Evolutionary conservation across 1,284 basidiomycete genomes (phyloP).

Genomic region (Volvariella volvacea): DNA sequence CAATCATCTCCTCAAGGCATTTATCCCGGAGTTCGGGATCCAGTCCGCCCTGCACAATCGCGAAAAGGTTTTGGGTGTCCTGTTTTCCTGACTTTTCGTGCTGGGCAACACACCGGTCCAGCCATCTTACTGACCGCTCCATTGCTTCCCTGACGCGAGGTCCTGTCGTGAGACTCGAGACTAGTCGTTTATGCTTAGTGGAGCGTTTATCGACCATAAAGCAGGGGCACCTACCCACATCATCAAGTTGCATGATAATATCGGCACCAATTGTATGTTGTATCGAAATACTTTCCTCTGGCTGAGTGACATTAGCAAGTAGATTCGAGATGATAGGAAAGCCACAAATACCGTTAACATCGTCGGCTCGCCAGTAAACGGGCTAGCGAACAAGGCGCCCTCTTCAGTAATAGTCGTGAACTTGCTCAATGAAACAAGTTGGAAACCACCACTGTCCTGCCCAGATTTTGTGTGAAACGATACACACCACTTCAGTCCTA

Average conservation of each 20-base stretch:
- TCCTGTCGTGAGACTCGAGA: constrained; percentile 67
- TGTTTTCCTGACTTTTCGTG: constrained; percentile 62
- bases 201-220: constrained; percentile 6
- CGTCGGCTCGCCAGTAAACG: constrained; percentile 76
- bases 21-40: constrained; percentile 59
- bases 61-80: constrained; percentile 72
- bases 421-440: constrained; percentile 77
- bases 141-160: constrained; percentile 80
- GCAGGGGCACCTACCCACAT: constrained; percentile 58
- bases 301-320: constrained; percentile 34
- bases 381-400: constrained; percentile 76
- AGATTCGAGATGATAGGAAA: constrained; percentile 11
- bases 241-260: constrained; percentile 89
- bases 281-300: constrained; percentile 80
- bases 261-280: constrained; percentile 84
- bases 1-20: constrained; percentile 77
- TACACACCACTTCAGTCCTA: constrained; percentile 5
- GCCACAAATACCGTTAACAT: constrained; percentile 63
- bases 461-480: constrained; percentile 3
- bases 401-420: constrained; percentile 82
- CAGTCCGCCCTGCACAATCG: constrained; percentile 83
- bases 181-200: no score
- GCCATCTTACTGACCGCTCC: constrained; percentile 76
- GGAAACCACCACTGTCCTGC: constrained; percentile 82
- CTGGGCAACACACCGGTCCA: constrained; percentile 74